Conservation (phyloP, 441 rosid species). For the Aquilaria agallochum region DNA sequence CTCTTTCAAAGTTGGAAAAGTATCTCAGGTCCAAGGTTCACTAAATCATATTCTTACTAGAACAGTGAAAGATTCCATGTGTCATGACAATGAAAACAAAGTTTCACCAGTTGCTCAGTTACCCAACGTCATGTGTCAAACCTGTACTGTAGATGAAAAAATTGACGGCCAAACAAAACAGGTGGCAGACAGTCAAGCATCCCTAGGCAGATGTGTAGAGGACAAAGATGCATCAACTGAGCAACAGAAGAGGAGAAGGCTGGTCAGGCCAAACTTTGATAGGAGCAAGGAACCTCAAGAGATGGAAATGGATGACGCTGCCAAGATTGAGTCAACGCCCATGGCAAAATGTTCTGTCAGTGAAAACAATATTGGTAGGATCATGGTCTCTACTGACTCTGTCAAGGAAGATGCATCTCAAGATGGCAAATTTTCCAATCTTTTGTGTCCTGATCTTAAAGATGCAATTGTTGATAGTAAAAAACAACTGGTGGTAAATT, state of each 20-base stretch:
- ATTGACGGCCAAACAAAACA: no score
- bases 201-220: neutral
- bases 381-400: conserved; percentile 5
- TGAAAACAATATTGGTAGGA: conserved; percentile 5
- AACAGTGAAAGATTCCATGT: no score
- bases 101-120: no score
- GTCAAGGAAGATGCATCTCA: neutral
- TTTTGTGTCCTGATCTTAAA: conserved; percentile 5
- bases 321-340: neutral
- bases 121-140: no score
- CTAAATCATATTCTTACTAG: no score
- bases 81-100: no score
- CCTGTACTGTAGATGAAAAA: no score
- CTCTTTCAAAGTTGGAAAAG: no score
- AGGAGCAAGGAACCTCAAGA: conserved; percentile 20
- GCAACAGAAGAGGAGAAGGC: conserved; percentile 47
- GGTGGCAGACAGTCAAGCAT: no score
- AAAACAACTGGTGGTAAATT: conserved; percentile 2
- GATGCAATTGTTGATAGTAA: conserved; percentile 10
- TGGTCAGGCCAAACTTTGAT: conserved; percentile 48
- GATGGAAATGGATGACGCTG: neutral
- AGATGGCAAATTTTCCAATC: conserved; percentile 3
- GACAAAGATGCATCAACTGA: conserved; percentile 10
- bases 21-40: no score
- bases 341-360: conserved; percentile 3